Evolutionary conservation across 2,329 filamentous ascomycete genomes (phyloP).

Genomic region (Epichloe elymi): DNA sequence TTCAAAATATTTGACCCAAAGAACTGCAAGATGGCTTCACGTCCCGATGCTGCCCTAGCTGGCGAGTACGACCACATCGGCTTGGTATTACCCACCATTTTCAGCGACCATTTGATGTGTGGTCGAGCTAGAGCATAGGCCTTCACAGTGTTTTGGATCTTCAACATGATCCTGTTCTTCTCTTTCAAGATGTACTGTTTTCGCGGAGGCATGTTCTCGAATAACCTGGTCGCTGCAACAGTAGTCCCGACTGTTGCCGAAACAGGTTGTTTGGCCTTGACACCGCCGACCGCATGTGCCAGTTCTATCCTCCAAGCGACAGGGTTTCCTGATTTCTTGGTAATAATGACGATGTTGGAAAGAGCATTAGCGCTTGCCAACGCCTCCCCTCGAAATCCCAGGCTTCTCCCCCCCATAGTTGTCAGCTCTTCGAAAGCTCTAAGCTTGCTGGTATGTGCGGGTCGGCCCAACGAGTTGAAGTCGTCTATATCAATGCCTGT

Average conservation of each 20-base stretch:
- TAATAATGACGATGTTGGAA: conserved; percentile 47
- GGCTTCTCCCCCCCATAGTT: conserved; percentile 38
- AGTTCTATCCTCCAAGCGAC: conserved; percentile 41
- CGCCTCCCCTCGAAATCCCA: conserved; percentile 69
- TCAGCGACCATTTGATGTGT: conserved; percentile 46
- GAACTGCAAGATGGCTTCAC: conserved; percentile 48
- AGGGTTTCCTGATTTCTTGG: conserved; percentile 46
- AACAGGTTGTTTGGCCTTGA: conserved; percentile 17
- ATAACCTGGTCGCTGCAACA: conserved; percentile 45
- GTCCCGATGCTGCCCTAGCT: conserved; percentile 30
- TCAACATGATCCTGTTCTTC: conserved; percentile 40
- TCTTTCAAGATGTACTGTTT: conserved; percentile 44
- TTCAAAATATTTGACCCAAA: conserved; percentile 43
- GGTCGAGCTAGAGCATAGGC: conserved; percentile 55
- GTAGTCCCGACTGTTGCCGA: conserved; percentile 56
- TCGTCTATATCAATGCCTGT: conserved; percentile 52
- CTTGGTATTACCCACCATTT: conserved; percentile 39
- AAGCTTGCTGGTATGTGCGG: conserved; percentile 65
- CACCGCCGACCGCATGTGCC: conserved; percentile 18
- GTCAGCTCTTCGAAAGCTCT: conserved; percentile 48
- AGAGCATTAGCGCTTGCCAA: conserved; percentile 52
- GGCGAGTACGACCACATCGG: conserved; percentile 51
- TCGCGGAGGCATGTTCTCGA: conserved; percentile 49
- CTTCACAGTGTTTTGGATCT: conserved; percentile 46
- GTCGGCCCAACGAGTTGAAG: conserved; percentile 46